These are phyloP conservation scores for Colletotrichum coccodes DNA, from an alignment of 2,329 filamentous ascomycete species.

Conservation along the genomic window DNA sequence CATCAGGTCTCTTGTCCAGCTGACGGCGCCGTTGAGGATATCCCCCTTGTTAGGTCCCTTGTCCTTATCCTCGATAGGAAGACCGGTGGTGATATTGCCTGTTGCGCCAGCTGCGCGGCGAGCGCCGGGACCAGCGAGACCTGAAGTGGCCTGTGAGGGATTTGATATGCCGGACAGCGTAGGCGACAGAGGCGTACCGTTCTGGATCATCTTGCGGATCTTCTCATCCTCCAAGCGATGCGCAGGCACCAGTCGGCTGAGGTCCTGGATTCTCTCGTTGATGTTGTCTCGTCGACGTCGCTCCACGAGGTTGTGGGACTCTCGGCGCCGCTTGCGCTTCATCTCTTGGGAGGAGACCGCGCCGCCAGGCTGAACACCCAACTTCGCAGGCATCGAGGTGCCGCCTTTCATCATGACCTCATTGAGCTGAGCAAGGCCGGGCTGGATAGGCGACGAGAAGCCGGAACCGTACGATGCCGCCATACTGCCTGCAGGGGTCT, in stretches of 20 bases:
- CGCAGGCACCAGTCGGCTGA: slow-evolving; percentile 90
- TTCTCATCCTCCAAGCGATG: slow-evolving; percentile 97
- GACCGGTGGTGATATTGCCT: slow-evolving; percentile 89
- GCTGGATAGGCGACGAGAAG: slow-evolving; percentile 83
- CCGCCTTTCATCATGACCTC: slow-evolving; percentile 90
- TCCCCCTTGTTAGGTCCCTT: slow-evolving; percentile 99
- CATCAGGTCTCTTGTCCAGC: slow-evolving; percentile 98
- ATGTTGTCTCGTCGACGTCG: slow-evolving; percentile 96
- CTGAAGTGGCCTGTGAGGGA: slow-evolving; percentile 83
- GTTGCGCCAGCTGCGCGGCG: slow-evolving; percentile 78
- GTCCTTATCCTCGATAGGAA: slow-evolving; percentile 96
- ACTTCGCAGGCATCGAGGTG: slow-evolving; percentile 89
- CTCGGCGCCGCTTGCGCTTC: slow-evolving; percentile 88
- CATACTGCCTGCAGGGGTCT: slow-evolving; percentile 80
- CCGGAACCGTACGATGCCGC: slow-evolving; percentile 90
- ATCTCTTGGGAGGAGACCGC: slow-evolving; percentile 86
- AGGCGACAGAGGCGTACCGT: slow-evolving; percentile 89
- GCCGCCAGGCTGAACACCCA: slow-evolving; percentile 62
- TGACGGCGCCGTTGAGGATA: slow-evolving; percentile 95
- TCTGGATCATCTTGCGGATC: slow-evolving; percentile 92
- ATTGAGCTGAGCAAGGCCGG: slow-evolving; percentile 79
- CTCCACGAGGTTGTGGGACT: slow-evolving; percentile 97
- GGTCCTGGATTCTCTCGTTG: slow-evolving; percentile 97
- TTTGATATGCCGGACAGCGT: slow-evolving; percentile 76
- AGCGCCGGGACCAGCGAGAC: slow-evolving; percentile 85